Evolutionary conservation across 2,329 filamentous ascomycete species (phyloP).

Genomic region (Penicillium sp.): DNA sequence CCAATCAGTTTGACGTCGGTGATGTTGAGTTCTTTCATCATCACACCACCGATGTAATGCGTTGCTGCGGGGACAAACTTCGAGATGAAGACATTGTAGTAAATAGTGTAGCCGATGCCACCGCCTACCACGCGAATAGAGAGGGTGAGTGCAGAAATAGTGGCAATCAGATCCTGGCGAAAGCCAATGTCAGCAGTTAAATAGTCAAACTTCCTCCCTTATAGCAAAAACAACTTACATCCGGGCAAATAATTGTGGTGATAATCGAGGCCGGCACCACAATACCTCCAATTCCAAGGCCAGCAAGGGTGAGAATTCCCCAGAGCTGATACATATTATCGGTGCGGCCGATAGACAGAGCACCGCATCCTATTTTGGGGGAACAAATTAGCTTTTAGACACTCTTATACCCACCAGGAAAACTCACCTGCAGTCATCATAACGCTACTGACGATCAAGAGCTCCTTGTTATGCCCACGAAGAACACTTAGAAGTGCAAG

Average conservation of each 20-base stretch:
- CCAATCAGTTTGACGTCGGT: constrained; percentile 48
- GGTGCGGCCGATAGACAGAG: constrained; percentile 49
- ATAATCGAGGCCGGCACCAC: constrained; percentile 67
- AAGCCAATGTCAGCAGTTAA: neutral
- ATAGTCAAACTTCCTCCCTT: neutral
- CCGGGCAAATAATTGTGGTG: constrained; percentile 66
- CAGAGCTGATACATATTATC: constrained; percentile 57
- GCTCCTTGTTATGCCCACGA: constrained; percentile 57
- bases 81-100: constrained; percentile 53
- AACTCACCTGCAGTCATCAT: constrained; percentile 62
- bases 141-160: constrained; percentile 65
- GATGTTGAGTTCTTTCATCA: constrained; percentile 51
- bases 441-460: constrained; percentile 59
- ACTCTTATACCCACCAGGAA: neutral
- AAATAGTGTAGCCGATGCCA: constrained; percentile 61
- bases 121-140: constrained; percentile 69
- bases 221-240: constrained; percentile 39
- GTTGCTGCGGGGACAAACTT: constrained; percentile 48
- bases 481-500: constrained; percentile 58
- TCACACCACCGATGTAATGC: constrained; percentile 51
- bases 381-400: neutral
- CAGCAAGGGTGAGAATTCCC: constrained; percentile 59
- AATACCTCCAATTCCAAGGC: constrained; percentile 65
- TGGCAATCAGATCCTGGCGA: constrained; percentile 60
- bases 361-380: constrained; percentile 48